Conservation (phyloP, 2,329 filamentous ascomycete species). For the Phyllosticta citribraziliensis region DNA sequence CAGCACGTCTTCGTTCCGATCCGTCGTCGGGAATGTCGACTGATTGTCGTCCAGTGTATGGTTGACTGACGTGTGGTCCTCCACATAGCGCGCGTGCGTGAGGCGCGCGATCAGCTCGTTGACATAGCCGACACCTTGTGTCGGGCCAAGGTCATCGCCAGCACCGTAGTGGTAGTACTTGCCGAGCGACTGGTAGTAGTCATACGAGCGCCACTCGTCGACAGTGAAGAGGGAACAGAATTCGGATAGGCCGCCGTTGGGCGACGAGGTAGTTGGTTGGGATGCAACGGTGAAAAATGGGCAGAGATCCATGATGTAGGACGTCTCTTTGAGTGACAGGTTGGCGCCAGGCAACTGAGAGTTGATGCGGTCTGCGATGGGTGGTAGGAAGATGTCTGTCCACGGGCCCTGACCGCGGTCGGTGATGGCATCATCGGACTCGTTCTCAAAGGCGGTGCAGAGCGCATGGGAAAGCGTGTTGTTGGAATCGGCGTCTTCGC, state of each 20-base stretch:
- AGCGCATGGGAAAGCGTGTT: conserved; percentile 71
- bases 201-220: conserved; percentile 66
- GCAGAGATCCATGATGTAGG: conserved; percentile 80
- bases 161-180: conserved; percentile 78
- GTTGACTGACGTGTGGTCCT: conserved; percentile 68
- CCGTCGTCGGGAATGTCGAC: conserved; percentile 59
- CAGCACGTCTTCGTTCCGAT: conserved; percentile 36
- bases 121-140: conserved; percentile 77
- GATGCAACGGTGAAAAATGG: conserved; percentile 69
- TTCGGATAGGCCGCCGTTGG: conserved; percentile 46
- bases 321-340: conserved; percentile 51
- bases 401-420: conserved; percentile 45
- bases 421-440: conserved; percentile 41
- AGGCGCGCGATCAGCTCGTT: conserved; percentile 82
- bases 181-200: conserved; percentile 68
- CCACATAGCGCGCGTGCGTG: conserved; percentile 52
- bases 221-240: conserved; percentile 70
- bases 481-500: conserved; percentile 57
- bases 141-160: conserved; percentile 69
- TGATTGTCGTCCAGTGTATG: conserved; percentile 59
- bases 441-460: conserved; percentile 61
- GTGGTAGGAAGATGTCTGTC: conserved; percentile 52
- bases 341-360: conserved; percentile 56
- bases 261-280: conserved; percentile 25
- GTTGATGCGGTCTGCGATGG: conserved; percentile 63